These are phyloP conservation scores for Pseudogymnoascus sp. DNA, from an alignment of 2,329 filamentous ascomycete species.

Conservation along the genomic window DNA sequence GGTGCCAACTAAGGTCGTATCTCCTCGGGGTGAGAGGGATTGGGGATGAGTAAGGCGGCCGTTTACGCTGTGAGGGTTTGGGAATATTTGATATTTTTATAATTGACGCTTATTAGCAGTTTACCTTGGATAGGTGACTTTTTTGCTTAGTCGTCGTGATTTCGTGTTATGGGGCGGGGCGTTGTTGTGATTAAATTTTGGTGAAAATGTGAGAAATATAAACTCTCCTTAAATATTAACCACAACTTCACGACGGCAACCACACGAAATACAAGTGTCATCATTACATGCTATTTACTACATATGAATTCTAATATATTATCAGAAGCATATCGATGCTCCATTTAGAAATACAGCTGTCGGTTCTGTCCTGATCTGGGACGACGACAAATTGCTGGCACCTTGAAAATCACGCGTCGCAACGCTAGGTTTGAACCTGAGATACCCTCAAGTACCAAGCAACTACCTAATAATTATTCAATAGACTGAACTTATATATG, in stretches of 20 bases:
- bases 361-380: neutral
- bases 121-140: neutral
- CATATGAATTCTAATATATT: neutral
- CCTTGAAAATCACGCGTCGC: neutral
- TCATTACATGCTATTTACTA: neutral
- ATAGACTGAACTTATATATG: neutral
- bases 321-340: neutral
- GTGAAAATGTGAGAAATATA: slow-evolving; percentile 6
- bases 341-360: neutral
- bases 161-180: neutral
- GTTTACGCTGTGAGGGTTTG: neutral
- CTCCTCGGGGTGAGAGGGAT: neutral
- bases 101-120: neutral
- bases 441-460: neutral
- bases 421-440: neutral
- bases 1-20: neutral
- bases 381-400: neutral
- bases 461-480: neutral
- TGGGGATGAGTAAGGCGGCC: neutral
- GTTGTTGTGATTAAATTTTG: neutral
- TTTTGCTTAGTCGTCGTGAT: neutral
- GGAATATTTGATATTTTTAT: neutral
- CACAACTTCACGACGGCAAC: neutral
- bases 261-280: neutral
- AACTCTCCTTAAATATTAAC: neutral